These are phyloP conservation scores for Zalaria sp. DNA, from an alignment of 2,329 filamentous ascomycete species.

Conservation along the genomic window DNA sequence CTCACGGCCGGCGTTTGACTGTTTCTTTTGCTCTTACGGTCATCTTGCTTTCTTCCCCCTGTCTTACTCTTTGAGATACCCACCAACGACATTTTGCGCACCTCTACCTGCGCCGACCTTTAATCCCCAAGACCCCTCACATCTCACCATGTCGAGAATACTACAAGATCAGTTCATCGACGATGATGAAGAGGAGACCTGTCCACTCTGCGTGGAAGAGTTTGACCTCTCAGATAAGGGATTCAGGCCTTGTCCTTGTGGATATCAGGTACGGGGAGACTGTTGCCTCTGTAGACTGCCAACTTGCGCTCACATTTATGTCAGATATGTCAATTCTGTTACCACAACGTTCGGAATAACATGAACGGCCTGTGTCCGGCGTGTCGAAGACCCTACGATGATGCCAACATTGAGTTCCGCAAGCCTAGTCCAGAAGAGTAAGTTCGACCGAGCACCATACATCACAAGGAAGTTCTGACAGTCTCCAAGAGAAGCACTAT, in stretches of 20 bases:
- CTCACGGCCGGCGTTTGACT: background rate
- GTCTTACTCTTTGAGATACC: background rate
- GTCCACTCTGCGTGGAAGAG: conserved; percentile 96
- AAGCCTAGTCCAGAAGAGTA: conserved; percentile 92
- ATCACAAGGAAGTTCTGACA: background rate
- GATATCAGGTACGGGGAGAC: conserved; percentile 65
- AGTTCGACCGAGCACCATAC: conserved; percentile 21
- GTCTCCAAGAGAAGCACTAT: conserved; percentile 22
- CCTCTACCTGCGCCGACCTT: too few species aligned
- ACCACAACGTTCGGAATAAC: conserved; percentile 97
- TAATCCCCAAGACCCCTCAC: too few species aligned
- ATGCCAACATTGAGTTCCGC: conserved; percentile 95
- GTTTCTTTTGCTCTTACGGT: background rate
- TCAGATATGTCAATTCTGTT: conserved; percentile 98
- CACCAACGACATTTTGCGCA: too few species aligned
- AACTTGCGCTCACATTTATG: background rate
- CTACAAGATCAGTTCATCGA: conserved; percentile 40
- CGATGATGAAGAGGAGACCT: conserved; percentile 42
- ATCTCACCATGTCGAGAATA: conserved; percentile 30
- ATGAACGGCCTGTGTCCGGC: conserved; percentile 97
- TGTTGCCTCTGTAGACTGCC: background rate
- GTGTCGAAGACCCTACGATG: conserved; percentile 87
- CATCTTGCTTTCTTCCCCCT: background rate
- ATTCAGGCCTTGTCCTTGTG: conserved; percentile 92
- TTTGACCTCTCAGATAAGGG: conserved; percentile 96